Evolutionary conservation across 2,329 filamentous ascomycete species (phyloP), one percentile per base, ranked within the genome.

Genomic region (Xylariaceae sp.): DNA sequence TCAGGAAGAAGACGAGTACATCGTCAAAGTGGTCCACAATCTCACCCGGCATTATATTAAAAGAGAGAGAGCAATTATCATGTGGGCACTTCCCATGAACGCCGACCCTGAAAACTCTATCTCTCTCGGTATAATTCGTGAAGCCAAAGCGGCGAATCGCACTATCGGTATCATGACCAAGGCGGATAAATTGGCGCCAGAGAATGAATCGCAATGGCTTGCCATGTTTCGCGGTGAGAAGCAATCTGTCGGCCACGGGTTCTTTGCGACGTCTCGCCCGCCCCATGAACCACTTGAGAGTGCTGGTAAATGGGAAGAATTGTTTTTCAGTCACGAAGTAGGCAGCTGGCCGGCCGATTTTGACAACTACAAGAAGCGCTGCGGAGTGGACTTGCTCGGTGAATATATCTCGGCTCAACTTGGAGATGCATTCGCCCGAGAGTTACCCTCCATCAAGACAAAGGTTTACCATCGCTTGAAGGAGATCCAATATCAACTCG

Each of bases 101-200:
- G 81, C 80, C 0, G 90, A 96, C 53, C 80, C 88, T 0, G 85
- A 88, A 1, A 92, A 86, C 13, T 92, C 87, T 0, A 85, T 79
- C 0, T 87, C 88, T 0, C 83, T 87, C 10, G 77, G 79, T 0
- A 76, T 89, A 2, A 82, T 92, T 60, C 71, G 81, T 29, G 68
- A 77, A 40, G 71, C 81, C 1, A 74, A 74, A 1, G 86, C 86
- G 0, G 74, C 79, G 2, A 58, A 74, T 3, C 76, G 86, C 1
- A 88, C 85, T 1, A 76, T 88, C 49, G 89, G 89, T 0, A 87
- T 95, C 0, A 76, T 96, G 15, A 96, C 91, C 0, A 96, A 95
- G 64, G 90, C 91, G 0, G 92, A 96, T 57, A 78, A 87, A 0
- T 71, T 91, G 0, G 66, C 71, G 0, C 76, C 77, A 0, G 74